These are phyloP conservation scores for Aspergillus hortae DNA, from an alignment of 2,329 filamentous ascomycete species.

Conservation along the genomic window DNA sequence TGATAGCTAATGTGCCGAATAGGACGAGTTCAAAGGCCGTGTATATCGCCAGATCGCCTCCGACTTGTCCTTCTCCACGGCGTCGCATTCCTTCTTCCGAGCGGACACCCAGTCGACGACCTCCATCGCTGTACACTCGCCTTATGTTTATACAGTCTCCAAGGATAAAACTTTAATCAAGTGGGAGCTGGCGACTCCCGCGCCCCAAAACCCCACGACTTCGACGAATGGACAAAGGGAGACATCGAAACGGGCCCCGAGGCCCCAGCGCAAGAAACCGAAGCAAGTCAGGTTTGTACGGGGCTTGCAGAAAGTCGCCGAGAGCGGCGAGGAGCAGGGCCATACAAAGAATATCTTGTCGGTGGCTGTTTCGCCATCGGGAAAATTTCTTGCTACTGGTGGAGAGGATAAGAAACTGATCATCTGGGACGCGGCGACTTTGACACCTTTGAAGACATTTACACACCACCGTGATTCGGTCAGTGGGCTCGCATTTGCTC, in stretches of 20 bases:
- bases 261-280: conserved; percentile 41
- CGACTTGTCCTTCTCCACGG: conserved; percentile 65
- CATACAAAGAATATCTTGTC: conserved; percentile 78
- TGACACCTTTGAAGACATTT: conserved; percentile 78
- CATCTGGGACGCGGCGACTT: conserved; percentile 77
- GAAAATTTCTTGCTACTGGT: conserved; percentile 86
- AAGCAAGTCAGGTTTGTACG: conserved; percentile 49
- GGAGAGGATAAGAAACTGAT: conserved; percentile 81
- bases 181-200: conserved; percentile 69
- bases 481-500: conserved; percentile 77
- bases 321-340: conserved; percentile 55
- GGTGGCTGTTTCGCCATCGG: conserved; percentile 83
- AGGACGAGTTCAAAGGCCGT: conserved; percentile 81
- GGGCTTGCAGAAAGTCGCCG: conserved; percentile 39
- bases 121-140: conserved; percentile 71
- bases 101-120: conserved; percentile 76
- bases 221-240: conserved; percentile 61
- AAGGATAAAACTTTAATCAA: conserved; percentile 84
- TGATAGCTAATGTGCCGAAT: conserved; percentile 13
- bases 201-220: conserved; percentile 27
- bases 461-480: conserved; percentile 88
- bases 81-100: conserved; percentile 69
- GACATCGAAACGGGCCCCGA: conserved; percentile 59
- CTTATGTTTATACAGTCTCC: conserved; percentile 81
- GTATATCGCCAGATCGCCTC: conserved; percentile 77